Evolutionary conservation across 176 grass and related monocot species (phyloP).

Genomic region (Cenchrus fungigraminus): DNA sequence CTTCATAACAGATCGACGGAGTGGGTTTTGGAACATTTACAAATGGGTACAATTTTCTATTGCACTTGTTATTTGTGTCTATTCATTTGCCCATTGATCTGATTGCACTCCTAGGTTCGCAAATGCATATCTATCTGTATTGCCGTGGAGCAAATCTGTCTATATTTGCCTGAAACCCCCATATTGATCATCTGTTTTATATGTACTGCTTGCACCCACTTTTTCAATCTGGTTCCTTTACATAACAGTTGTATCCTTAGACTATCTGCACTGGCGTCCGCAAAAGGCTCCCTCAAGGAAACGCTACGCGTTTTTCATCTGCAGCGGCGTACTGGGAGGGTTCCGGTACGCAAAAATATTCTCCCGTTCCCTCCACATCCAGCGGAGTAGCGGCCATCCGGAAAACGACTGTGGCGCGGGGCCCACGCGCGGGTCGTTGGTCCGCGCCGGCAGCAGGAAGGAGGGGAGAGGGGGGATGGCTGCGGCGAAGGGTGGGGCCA

Average conservation of each 20-base stretch:
- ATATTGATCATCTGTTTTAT: slow-evolving; percentile 12
- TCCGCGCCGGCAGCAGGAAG: too few relatives aligned
- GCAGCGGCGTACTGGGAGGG: too few relatives aligned
- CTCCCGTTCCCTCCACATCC: too few relatives aligned
- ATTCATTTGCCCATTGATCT: slow-evolving; percentile 8
- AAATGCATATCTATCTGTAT: not conserved
- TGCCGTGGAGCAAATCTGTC: not conserved
- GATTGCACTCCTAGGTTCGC: not conserved
- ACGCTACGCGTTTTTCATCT: too few relatives aligned
- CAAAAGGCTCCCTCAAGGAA: too few relatives aligned
- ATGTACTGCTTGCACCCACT: slow-evolving; percentile 13
- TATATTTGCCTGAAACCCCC: not conserved
- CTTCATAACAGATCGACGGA: slow-evolving; percentile 83
- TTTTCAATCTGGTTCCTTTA: not conserved
- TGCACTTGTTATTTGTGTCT: slow-evolving; percentile 27
- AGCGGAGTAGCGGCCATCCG: too few relatives aligned
- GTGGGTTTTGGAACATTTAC: slow-evolving; percentile 94
- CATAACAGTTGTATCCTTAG: not conserved
- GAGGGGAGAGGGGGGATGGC: too few relatives aligned
- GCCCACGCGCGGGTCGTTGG: too few relatives aligned
- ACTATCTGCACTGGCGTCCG: too few relatives aligned
- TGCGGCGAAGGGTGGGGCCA: too few relatives aligned
- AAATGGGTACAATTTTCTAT: slow-evolving; percentile 79
- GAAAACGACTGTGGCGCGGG: too few relatives aligned
- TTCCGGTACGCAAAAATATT: too few relatives aligned